Percentiles rank a stretch among this genome's conserved stretches.
Conservation (phyloP, 78 protist genomes). For the slime mould (Dictyostelium discoideum) region dicty_2.7 NC_007089.4:1210001-1210500, state of each 20-base stretch:
- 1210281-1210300: conserved; percentile 7
- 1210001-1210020: not conserved
- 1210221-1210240: not conserved
- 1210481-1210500: not conserved
- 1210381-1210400: conserved; percentile 28
- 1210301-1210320: not conserved
- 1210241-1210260: not conserved
- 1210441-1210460: conserved; percentile 36
- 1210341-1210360: conserved; percentile 31
- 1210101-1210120: not conserved
- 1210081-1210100: not conserved
- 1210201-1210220: not conserved
- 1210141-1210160: not conserved
- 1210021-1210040: not conserved
- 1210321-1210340: conserved; percentile 24
- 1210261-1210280: not conserved
- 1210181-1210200: not conserved
- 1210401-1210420: conserved; percentile 5
- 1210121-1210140: not conserved
- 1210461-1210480: conserved; percentile 36
- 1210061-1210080: not conserved
- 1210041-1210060: not conserved
- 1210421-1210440: not conserved
- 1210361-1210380: not conserved
- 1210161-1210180: not conserved